Evolutionary conservation across 2,329 filamentous ascomycete genomes (phyloP), one percentile per base, ranked within the genome.

Genomic region (Ceratocystis cubensis): DNA sequence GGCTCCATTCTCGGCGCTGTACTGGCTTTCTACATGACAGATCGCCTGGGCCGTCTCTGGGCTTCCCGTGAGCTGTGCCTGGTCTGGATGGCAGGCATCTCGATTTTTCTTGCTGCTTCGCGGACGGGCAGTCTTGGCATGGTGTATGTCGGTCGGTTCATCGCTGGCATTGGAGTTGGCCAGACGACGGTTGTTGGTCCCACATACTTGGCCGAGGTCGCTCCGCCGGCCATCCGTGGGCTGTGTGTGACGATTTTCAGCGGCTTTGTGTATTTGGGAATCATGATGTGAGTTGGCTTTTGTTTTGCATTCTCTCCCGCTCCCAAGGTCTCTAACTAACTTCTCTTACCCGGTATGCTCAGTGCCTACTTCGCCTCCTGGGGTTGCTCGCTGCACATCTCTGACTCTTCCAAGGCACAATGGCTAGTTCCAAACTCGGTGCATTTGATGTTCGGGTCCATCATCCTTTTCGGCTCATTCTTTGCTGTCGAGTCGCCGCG

Each of bases 391-490:
- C 65, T 84, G 56, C 76, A 84, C 72, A 75, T 85, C 25, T 74
- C 75, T 28, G 76, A 78, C 62, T 71, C 73, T n/a, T 78, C 76
- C 1, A 75, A 78, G 66, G 76, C 77, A 65, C 78, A 80, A 69
- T 84, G 82, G 82, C 80, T 88, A 56, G 82, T 90, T 0, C 88
- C 89, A 0, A 90, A 87, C 53, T 85, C 84, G 70, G 78, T 92
- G 67, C 88, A 93, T 73, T 79, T 93, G 74, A 91, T 91, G 72
- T 91, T 92, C 72, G 85, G 88, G 1, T 82, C 82, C 3, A 75
- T 92, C 68, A 90, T 91, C 72, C 82, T 89, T 72, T 71, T 84
- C 66, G 79, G 91, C 15, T 88, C 84, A 10, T 86, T 89, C 73
- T 81, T 88, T 70, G 82, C 87, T 69, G 80, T 79, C 66, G 88